Evolutionary conservation across 768 basidiomycete genomes (phyloP).

Genomic region (Russula foetens): DNA sequence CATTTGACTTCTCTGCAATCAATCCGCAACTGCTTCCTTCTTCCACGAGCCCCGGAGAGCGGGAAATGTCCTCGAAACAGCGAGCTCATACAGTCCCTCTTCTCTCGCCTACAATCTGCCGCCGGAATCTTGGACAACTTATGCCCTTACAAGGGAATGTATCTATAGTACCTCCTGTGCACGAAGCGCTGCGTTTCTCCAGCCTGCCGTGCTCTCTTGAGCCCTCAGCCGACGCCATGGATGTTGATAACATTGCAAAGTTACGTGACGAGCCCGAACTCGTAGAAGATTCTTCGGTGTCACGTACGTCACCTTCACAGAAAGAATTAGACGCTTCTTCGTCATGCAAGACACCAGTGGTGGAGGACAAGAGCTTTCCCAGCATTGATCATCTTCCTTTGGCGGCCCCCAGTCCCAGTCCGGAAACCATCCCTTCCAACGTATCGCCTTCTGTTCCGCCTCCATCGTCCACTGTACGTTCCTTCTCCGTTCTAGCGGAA

Average conservation of each 20-base stretch:
- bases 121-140: slow-evolving; percentile 9
- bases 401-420: background rate
- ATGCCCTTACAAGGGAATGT: slow-evolving; percentile 7
- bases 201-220: slow-evolving; percentile 13
- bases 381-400: background rate
- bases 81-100: slow-evolving; percentile 17
- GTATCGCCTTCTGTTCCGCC: background rate
- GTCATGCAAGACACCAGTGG: background rate
- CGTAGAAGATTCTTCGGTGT: background rate
- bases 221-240: background rate
- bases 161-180: slow-evolving; percentile 4
- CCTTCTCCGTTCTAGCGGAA: background rate
- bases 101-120: slow-evolving; percentile 4
- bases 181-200: slow-evolving; percentile 16
- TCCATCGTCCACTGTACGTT: background rate
- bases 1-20: slow-evolving; percentile 18
- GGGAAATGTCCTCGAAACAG: background rate
- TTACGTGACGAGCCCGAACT: background rate
- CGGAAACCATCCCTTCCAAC: background rate
- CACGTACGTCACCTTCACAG: background rate
- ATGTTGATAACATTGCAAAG: background rate
- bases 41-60: background rate
- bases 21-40: background rate
- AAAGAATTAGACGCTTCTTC: background rate
- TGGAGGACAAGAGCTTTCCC: background rate